Conservation (phyloP, 257 asterid genomes). For the Schizonepeta tenuifolia region DNA sequence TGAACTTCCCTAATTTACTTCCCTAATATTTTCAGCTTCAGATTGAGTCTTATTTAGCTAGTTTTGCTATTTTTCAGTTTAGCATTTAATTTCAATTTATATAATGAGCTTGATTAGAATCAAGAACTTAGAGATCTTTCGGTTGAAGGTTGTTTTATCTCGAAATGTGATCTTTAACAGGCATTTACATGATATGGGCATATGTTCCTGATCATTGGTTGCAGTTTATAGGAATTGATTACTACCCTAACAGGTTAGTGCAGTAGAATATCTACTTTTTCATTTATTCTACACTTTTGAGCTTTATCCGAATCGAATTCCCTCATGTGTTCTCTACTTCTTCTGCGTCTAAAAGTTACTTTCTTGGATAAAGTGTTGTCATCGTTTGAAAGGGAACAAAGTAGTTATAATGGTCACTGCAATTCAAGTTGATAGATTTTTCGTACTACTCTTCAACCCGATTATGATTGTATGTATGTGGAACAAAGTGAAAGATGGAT, state of each 20-base stretch:
- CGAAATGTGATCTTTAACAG: slow-evolving; percentile 39
- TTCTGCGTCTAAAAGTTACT: slow-evolving; percentile 31
- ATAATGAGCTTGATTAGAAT: slow-evolving; percentile 1
- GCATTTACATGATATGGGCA: slow-evolving; percentile 65
- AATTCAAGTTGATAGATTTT: background rate
- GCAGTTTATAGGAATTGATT: slow-evolving; percentile 64
- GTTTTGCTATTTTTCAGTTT: background rate
- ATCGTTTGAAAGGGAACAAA: slow-evolving; percentile 18
- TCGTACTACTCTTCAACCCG: background rate
- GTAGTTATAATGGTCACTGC: background rate
- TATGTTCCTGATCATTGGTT: slow-evolving; percentile 76
- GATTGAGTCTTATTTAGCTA: background rate
- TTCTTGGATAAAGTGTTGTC: slow-evolving; percentile 19
- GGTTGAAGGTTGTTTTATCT: background rate
- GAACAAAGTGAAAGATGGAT: background rate
- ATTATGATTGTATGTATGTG: background rate
- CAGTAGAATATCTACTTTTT: slow-evolving; percentile 27
- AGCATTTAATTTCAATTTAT: background rate
- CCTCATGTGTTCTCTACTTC: slow-evolving; percentile 17
- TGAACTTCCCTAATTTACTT: slow-evolving; percentile 7
- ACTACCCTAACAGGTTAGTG: slow-evolving; percentile 75
- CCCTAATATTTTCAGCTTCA: background rate
- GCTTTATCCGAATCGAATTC: slow-evolving; percentile 17
- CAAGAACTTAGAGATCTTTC: background rate
- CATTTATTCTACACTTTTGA: slow-evolving; percentile 9